Evolutionary conservation across 306 rosid species (phyloP), one percentile per base, ranked within the genome.

Genomic region (Ormosia semicastrata): DNA sequence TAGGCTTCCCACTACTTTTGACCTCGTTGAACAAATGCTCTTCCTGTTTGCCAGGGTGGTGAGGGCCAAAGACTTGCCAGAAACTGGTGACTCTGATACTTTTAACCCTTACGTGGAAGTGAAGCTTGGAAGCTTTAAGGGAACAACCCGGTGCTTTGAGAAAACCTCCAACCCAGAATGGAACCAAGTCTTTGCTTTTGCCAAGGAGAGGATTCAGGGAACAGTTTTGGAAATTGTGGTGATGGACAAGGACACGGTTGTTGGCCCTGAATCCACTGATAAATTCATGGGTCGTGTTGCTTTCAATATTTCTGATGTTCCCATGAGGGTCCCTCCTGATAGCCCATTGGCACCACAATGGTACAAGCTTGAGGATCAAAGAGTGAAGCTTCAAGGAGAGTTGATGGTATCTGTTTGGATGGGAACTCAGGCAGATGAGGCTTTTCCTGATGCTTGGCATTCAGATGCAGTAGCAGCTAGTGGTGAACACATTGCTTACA

Each of bases 351-450:
- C 82, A 8, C 82, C 82, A n/a, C 68, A 78, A n/a, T 78, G 82
- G 76, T 56, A 86, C 50, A 69, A 49, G 56, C 79, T 86, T 1
- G 89, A 79, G 66, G 52, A 63, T 14, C 24, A 9, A 39, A 66
- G 80, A 0, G 32, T 8, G 12, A 80, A 66, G 43, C 66, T 69
- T n/a, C 43, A 65, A 66, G 80, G 71, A 46, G 89, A 82, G 63
- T 39, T 86, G 72, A 86, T 82, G 87, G 72, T 83, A 9, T 79
- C 87, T 15, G 76, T 79, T 43, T 86, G 89, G 89, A 83, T 86
- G 82, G 89, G 89, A 33, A 83, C 87, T 56, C 89, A 86, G 4
- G 89, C 86, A 14, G 89, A 78, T 43, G 82, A 78, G 74, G 82
- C 82, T 53, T 78, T 78, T n/a, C 68, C 82, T 5, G 58, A 78